Evolutionary conservation across 2,329 filamentous ascomycete species (phyloP), one percentile per base, ranked within the genome.

Genomic region (Escovopsis sp.): DNA sequence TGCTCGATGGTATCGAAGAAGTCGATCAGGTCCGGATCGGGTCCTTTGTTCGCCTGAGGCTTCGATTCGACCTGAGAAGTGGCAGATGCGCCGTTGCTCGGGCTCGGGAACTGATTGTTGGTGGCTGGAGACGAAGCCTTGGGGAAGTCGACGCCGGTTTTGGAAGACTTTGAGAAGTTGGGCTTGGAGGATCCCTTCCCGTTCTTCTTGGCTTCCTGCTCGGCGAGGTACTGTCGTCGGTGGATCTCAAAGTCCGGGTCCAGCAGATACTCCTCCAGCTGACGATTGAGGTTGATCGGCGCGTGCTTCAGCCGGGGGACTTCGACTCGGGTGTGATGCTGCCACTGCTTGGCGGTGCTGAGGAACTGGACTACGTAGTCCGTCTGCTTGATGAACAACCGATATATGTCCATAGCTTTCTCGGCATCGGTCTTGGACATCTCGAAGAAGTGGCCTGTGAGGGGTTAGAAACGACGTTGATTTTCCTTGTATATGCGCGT

Each of bases 231-330:
- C 57, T 98, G 91, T 51, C 87, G 72, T 47, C 91, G 75, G 52
- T 96, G 91, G 43, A 88, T 74, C 52, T 98, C 91, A 53, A 98
- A 98, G 59, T 98, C 91, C 3, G 86, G 79, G 54, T 98, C 91
- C 48, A 88, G 81, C 37, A 98, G 67, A 56, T 98, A 96, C 51
- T 98, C 91, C 58, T 96, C 87, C 24, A 98, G 71, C 43, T 94
- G 86, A 24, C 80, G 80, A 13, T 85, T 84, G 40, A 98, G 64
- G 56, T 91, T 94, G 1, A 93, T 88, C 1, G 91, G 93, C 6
- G 91, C 91, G 58, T 98, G 91, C 65, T 95, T 96, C 50, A 98
- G 72, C 65, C 94, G 95, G 9, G 91, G 91, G 7, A 98, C 93
- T 55, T 95, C 86, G 33, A 98, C 74, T 46, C 89, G 73, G 5